Evolutionary conservation across 2,329 filamentous ascomycete genomes (phyloP).

Genomic region (Arthrobotrys iridis): DNA sequence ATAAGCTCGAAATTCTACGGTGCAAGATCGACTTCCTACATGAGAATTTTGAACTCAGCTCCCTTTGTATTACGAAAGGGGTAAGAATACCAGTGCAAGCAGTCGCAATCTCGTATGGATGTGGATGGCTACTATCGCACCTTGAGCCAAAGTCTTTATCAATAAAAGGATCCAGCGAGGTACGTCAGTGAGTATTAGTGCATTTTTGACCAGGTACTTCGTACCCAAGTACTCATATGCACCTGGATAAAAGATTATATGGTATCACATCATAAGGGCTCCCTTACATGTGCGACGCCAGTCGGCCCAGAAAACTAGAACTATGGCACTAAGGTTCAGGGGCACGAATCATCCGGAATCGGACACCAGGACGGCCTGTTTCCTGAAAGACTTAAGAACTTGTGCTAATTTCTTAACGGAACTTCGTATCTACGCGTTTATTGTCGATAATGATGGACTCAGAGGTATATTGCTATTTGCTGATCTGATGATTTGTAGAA

Average conservation of each 20-base stretch:
- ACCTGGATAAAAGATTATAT: background rate
- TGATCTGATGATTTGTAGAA: no score
- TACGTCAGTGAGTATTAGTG: no score
- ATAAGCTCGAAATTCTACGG: background rate
- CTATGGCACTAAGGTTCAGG: background rate
- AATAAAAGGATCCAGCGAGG: background rate
- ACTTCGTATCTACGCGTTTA: background rate
- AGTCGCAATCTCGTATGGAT: background rate
- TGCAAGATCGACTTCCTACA: background rate
- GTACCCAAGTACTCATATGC: background rate
- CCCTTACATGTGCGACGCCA: no score
- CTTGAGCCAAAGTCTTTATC: background rate
- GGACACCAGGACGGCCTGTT: background rate
- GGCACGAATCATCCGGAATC: background rate
- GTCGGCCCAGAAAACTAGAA: background rate
- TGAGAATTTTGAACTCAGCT: background rate
- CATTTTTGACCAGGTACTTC: no score
- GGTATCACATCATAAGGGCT: background rate
- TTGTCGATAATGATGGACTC: background rate
- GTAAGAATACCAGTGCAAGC: background rate
- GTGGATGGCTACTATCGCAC: background rate
- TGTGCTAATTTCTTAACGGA: background rate
- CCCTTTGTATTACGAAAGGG: background rate
- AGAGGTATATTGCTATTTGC: no score
- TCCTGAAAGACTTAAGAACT: background rate